A percentile compares a stretch with the other conserved stretches of the same genome.
phyloP scores from a whole-genome alignment of 306 rosid genomes.

The Prunus armeniaca region DNA sequence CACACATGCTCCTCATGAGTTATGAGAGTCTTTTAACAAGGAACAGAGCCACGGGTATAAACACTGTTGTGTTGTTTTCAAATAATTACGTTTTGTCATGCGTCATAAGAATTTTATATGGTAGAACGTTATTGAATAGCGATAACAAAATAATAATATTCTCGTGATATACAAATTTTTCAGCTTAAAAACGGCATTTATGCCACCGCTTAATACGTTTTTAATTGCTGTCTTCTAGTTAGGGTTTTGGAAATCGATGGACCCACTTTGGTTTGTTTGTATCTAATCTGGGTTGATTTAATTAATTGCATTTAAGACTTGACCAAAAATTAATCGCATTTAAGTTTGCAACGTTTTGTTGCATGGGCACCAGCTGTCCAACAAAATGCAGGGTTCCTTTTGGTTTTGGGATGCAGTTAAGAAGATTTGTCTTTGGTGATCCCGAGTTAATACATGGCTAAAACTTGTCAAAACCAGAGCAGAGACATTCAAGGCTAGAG shows the following conservation, averaged over 20 bases:
- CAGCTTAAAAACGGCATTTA: rapidly evolving
- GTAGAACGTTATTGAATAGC: too few species aligned
- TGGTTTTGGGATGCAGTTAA: background rate
- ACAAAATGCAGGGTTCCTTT: background rate
- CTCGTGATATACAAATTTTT: too few species aligned
- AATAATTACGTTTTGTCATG: rapidly evolving
- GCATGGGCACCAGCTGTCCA: conserved; percentile 2
- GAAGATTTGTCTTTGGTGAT: conserved; percentile 1
- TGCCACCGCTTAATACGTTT: background rate
- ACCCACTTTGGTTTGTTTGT: background rate
- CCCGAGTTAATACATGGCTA: background rate
- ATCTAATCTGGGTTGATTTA: background rate
- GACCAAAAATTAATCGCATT: background rate
- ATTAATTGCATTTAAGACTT: background rate
- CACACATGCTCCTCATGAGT: background rate
- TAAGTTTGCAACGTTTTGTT: background rate
- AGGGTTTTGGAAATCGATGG: background rate
- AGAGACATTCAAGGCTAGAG: background rate
- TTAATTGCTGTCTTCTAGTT: too few species aligned
- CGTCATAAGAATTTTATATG: rapidly evolving
- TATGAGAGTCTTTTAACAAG: background rate
- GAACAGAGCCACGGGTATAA: rapidly evolving
- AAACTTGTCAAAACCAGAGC: background rate
- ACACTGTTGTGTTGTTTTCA: rapidly evolving
- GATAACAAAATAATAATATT: too few species aligned